Conservation (phyloP, 306 rosid genomes). For the Pyrus bretschneideri region DNA sequence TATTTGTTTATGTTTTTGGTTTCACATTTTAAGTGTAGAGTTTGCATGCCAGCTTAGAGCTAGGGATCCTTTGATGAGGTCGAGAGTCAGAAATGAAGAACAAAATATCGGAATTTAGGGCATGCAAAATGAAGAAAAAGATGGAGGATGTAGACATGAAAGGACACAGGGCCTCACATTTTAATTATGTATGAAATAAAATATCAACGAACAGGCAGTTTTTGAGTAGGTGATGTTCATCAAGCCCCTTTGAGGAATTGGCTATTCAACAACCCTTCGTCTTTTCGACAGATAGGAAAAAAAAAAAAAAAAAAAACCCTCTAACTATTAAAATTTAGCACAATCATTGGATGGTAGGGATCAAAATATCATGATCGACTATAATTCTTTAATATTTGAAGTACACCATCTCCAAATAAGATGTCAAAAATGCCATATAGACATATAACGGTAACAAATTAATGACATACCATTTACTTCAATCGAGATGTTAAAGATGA, state of each 20-base stretch:
- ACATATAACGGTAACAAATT: too few relatives aligned
- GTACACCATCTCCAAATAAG: too few relatives aligned
- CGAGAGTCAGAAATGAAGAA: not conserved
- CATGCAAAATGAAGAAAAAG: not conserved
- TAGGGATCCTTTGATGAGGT: not conserved
- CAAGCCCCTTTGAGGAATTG: not conserved
- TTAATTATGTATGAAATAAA: not conserved
- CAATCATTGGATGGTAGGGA: conserved; percentile 20
- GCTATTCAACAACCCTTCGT: conserved; percentile 9
- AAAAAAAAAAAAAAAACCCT: too few relatives aligned
- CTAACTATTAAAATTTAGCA: not conserved
- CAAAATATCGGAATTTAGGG: not conserved
- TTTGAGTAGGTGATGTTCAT: conserved; percentile 18
- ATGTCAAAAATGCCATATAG: too few relatives aligned
- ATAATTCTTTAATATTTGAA: conserved; percentile 9
- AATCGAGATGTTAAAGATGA: too few relatives aligned
- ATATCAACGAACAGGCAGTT: not conserved
- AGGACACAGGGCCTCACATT: conserved; percentile 11
- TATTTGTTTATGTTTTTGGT: not conserved
- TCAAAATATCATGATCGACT: not conserved
- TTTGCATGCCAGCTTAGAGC: not conserved
- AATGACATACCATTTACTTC: too few relatives aligned
- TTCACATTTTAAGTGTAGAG: not conserved
- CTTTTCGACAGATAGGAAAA: too few relatives aligned
- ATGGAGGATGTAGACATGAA: conserved; percentile 25